Percentiles rank a stretch among this genome's conserved stretches.
phyloP scores from a whole-genome alignment of 2,329 filamentous ascomycete species.

The Alternaria tenuissima region DNA sequence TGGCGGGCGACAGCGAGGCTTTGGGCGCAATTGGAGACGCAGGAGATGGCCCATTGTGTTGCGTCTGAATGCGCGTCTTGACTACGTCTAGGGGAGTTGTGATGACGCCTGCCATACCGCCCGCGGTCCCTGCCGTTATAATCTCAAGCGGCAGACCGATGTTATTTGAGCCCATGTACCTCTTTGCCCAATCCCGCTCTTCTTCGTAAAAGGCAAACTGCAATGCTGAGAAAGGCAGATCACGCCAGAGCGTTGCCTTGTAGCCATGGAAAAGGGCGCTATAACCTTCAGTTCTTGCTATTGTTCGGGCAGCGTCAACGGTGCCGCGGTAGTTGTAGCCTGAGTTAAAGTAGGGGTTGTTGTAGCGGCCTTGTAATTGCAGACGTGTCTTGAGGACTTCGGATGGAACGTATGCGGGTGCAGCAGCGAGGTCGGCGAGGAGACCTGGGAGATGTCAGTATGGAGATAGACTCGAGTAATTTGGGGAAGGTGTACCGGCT shows the following conservation, averaged over 20 bases:
- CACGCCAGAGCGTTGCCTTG: conserved; percentile 92
- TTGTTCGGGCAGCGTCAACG: conserved; percentile 83
- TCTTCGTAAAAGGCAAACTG: conserved; percentile 99
- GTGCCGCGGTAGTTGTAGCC: conserved; percentile 96
- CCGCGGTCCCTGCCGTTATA: conserved; percentile 85
- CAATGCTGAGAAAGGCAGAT: conserved; percentile 92
- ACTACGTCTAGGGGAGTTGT: conserved; percentile 97
- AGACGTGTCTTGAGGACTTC: conserved; percentile 98
- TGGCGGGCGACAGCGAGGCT: conserved; percentile 26
- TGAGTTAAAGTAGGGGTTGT: conserved; percentile 91
- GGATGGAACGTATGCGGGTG: conserved; percentile 92
- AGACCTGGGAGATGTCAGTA: conserved; percentile 67
- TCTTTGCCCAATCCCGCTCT: conserved; percentile 80
- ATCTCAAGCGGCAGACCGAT: conserved; percentile 88
- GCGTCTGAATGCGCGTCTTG: conserved; percentile 95
- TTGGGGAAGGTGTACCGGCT: conserved; percentile 66
- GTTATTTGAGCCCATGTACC: conserved; percentile 79
- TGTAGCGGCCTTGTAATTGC: conserved; percentile 92
- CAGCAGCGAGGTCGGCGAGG: conserved; percentile 89
- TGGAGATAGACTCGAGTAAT: neutral
- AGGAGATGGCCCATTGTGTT: conserved; percentile 65
- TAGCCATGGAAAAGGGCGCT: conserved; percentile 94
- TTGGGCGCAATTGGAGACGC: conserved; percentile 23
- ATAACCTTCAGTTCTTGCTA: conserved; percentile 81
- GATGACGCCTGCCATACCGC: conserved; percentile 90